Base-by-base conservation (phyloP, 2,329 filamentous ascomycete genomes). In the Keithomyces neogunnii region DNA sequence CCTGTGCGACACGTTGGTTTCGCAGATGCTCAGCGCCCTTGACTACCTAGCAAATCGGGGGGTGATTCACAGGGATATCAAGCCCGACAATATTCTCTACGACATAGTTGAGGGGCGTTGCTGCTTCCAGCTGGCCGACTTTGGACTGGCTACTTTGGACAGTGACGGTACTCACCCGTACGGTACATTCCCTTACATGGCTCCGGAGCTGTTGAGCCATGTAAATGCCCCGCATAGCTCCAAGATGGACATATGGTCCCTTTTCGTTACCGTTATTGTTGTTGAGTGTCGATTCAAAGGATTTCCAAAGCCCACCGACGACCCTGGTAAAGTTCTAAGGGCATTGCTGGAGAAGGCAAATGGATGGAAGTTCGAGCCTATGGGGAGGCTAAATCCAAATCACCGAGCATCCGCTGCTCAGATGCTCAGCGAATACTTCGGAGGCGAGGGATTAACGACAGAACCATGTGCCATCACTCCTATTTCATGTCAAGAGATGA, bases 81-180 rank as follows among this genome's bases (percentile, higher is more conserved):
- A 51, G 19, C 49, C 49, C 0, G 49, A 40, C 3, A 51, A 51
- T 36, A 51, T 51, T 30, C 49, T 51, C 13, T 51, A 51, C 30
- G 3, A n/a, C 11, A 39, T 39, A 13, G n/a, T 7, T 30, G 1
- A 38, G 3, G 2, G 11, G 3, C 1, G 10, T 3, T 50, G 39
- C 32, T 9, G 1, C 39, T 51, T 51, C n/a, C 49, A 51, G n/a
- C 35, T 51, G 29, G 49, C 36, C 13, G 45, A 50, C 42, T 45
- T 50, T 38, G 48, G 48, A 10, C n/a, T n/a, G n/a, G n/a, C n/a
- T n/a, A n/a, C n/a, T n/a, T n/a, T n/a, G n/a, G n/a, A n/a, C n/a
- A n/a, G n/a, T n/a, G n/a, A n/a, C n/a, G n/a, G n/a, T n/a, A n/a
- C n/a, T n/a, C n/a, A n/a, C n/a, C n/a, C n/a, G n/a, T n/a, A n/a